Base-by-base conservation (phyloP, 2,329 filamentous ascomycete genomes). In the Phialocephala subalpina region DNA sequence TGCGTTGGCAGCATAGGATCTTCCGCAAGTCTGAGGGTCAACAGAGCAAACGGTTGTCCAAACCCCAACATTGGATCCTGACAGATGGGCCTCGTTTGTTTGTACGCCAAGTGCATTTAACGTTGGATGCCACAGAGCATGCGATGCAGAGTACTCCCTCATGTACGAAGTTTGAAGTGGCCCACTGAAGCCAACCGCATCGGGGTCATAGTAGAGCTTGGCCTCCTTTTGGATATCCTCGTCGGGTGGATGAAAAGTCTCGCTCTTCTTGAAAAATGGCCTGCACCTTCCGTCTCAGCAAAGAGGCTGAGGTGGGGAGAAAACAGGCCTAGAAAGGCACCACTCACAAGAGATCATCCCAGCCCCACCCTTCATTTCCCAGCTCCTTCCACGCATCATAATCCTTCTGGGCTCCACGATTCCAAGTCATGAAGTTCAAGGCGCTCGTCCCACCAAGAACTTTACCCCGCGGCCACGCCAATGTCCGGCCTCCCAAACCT, bases 61-160 rank as follows among this genome's bases (percentile, higher is more conserved):
- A 25, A n/a, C 55, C 3, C 55, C 45, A 20, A 56, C 40, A 76
- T 97, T 81, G 77, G 88, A 91, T 76, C 87, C 91, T 67, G 96
- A 49, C 47, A 55, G 58, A 52, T 58, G 62, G 33, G 36, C 29
- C n/a, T 45, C 12, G 27, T 64, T 68, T 35, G 12, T 60, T 40
- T 55, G 29, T 22, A 62, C n/a, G 5, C 59, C 59, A 3, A 62
- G 59, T 2, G 25, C 25, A 25, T 62, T 52, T 27, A 62, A 52
- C 9, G 59, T 62, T 16, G 14, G 16, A n/a, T 62, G 59, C 59
- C 59, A 62, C 7, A 36, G 18, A 5, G n/a, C 22, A 62, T 62
- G 59, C 2, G 59, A 62, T 25, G 47, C 59, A 18, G 27, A 33
- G 33, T 36, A 55, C 27, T 62, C 45, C 14, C 2, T 16, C 6